These are phyloP conservation scores for Neurospora pannonica DNA, from an alignment of 495 filamentous ascomycete genomes.

Conservation along the genomic window DNA sequence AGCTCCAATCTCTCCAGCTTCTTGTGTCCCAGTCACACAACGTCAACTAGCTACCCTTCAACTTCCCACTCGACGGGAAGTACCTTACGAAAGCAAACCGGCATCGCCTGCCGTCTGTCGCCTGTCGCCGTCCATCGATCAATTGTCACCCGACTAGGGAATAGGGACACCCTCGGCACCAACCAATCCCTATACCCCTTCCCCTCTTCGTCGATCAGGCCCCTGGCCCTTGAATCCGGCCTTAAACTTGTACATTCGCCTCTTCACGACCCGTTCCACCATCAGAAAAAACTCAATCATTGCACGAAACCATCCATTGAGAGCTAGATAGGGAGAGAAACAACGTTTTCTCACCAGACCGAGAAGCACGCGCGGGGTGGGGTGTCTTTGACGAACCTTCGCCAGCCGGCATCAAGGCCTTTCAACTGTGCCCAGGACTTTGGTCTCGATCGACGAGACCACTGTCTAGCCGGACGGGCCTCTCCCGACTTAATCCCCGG, in stretches of 20 bases:
- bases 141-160: conserved; percentile 16
- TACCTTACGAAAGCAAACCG: background rate
- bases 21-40: background rate
- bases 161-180: conserved; percentile 3
- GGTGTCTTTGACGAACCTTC: conserved; percentile 51
- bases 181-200: background rate
- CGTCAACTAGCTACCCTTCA: background rate
- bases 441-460: conserved; percentile 33
- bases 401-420: conserved; percentile 42
- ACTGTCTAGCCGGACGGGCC: conserved; percentile 31
- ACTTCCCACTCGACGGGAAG: background rate
- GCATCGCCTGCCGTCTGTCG: background rate
- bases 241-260: background rate
- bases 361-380: conserved; percentile 5
- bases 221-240: background rate
- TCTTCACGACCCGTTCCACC: background rate
- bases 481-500: background rate
- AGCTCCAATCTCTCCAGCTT: background rate
- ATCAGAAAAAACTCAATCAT: background rate
- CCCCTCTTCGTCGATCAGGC: background rate
- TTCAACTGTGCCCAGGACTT: conserved; percentile 52
- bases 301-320: background rate
- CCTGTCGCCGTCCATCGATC: conserved; percentile 12
- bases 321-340: background rate
- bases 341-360: background rate